phyloP scores from a whole-genome alignment of 176 grass and related monocot species.

The Pontederia paniculata region DNA sequence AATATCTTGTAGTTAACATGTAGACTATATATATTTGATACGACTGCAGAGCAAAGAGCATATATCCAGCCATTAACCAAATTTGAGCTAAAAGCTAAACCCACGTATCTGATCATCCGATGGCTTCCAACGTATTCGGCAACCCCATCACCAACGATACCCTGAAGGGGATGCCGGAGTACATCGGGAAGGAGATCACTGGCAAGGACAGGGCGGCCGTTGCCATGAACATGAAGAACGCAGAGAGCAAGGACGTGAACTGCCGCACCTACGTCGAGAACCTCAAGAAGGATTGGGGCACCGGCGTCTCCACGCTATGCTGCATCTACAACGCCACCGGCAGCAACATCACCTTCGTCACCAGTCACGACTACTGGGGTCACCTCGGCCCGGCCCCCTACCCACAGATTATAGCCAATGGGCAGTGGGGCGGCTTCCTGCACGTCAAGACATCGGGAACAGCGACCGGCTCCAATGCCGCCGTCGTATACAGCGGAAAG shows the following conservation, averaged over 20 bases:
- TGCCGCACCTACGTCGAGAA: background rate
- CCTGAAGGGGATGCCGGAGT: background rate
- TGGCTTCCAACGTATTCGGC: conserved; percentile 1
- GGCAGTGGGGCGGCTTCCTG: conserved; percentile 1
- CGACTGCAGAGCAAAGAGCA: no score
- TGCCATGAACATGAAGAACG: background rate
- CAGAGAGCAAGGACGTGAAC: background rate
- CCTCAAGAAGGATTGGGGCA: background rate
- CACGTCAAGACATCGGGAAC: background rate
- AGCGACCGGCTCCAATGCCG: background rate
- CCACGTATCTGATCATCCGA: no score
- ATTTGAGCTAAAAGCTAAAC: no score
- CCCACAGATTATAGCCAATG: background rate
- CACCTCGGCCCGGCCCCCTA: background rate
- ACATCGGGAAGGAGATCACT: background rate
- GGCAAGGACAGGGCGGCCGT: background rate
- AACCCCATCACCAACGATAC: background rate
- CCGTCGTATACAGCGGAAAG: background rate
- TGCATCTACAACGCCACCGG: conserved; percentile 4
- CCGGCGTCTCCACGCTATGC: background rate
- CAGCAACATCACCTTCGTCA: background rate
- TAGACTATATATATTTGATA: no score
- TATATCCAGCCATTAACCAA: no score
- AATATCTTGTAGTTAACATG: no score
- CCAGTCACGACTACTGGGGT: background rate